Evolutionary conservation across 805 yeast genomes (phyloP).

Genomic region (Zygoascus biomembranicola): DNA sequence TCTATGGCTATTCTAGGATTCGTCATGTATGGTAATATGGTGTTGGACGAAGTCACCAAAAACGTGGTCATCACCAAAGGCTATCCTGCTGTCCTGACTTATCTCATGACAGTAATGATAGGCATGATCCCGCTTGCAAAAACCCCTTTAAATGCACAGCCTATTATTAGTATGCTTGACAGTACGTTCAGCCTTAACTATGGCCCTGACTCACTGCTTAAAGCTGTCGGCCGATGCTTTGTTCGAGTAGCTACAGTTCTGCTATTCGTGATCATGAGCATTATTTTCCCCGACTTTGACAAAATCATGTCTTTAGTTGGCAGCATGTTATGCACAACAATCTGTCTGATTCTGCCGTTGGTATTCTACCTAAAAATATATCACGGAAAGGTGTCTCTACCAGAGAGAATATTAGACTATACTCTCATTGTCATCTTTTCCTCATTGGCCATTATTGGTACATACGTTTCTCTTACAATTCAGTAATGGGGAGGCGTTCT

Average conservation of each 20-base stretch:
- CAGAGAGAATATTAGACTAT: slow-evolving; percentile 35
- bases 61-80: slow-evolving; percentile 58
- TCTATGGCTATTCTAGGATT: slow-evolving; percentile 59
- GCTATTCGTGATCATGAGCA: slow-evolving; percentile 49
- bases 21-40: slow-evolving; percentile 66
- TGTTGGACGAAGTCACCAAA: slow-evolving; percentile 69
- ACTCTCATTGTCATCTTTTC: slow-evolving; percentile 39
- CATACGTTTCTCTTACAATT: slow-evolving; percentile 22
- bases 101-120: slow-evolving; percentile 51
- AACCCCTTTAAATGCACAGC: slow-evolving; percentile 75
- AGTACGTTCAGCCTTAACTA: slow-evolving; percentile 28
- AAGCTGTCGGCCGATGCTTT: slow-evolving; percentile 10
- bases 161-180: slow-evolving; percentile 67
- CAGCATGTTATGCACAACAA: slow-evolving; percentile 66
- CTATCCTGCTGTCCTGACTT: slow-evolving; percentile 54
- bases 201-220: background rate
- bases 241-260: slow-evolving; percentile 45
- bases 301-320: slow-evolving; percentile 76
- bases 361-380: slow-evolving; percentile 59
- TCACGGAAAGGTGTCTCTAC: slow-evolving; percentile 32
- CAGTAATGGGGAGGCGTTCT: background rate
- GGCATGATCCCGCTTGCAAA: slow-evolving; percentile 81
- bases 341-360: slow-evolving; percentile 74
- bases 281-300: slow-evolving; percentile 71
- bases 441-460: slow-evolving; percentile 48